Base-by-base conservation (phyloP, 208 protist genomes). In the Leishmania gerbilli region DNA sequence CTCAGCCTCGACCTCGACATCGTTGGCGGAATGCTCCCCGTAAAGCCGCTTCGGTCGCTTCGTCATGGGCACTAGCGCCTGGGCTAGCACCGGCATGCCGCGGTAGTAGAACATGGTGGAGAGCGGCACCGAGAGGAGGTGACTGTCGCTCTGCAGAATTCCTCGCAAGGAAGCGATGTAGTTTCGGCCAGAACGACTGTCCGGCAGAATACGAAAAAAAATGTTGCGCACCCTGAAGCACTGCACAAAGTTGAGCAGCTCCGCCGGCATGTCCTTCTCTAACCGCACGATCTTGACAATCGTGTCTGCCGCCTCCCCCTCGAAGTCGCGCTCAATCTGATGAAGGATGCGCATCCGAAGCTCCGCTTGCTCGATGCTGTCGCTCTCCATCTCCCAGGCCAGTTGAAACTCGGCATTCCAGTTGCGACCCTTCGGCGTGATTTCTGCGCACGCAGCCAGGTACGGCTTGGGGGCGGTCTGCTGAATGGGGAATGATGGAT, bases 351-450 rank as follows among this genome's bases (percentile, higher is more conserved):
- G 77, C 84, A 84, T 87, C 21, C 94, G 89, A 42, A 67, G 77
- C 77, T 87, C 85, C 13, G 94, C 94, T 71, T 89, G 84, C 58
- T 79, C 81, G n/a, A 89, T 69, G 13, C 83, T 95, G 84, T 86
- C 82, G 77, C 88, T 87, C 77, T 91, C 90, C 88, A 93, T 90
- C 82, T 95, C 91, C 91, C 92, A 96, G 51, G 92, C 94, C 17
- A 94, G 82, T 82, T 97, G 94, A 71, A 96, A 97, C 80, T 95
- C 92, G 7, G 91, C 90, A 65, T 97, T 97, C 92, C 94, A 97
- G 82, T 96, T 79, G 9, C 91, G 82, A 24, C 76, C 83, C 8
- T 45, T 76, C n/a, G 86, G 75, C 0, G 89, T 93, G 78, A 96
- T 94, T 67, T 90, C 87, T 1, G 92, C 85, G 79, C 92, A 97